A percentile compares a stretch with the other conserved stretches of the same genome.
Conservation (phyloP, 441 rosid species). For the Adansonia grandidieri region DNA sequence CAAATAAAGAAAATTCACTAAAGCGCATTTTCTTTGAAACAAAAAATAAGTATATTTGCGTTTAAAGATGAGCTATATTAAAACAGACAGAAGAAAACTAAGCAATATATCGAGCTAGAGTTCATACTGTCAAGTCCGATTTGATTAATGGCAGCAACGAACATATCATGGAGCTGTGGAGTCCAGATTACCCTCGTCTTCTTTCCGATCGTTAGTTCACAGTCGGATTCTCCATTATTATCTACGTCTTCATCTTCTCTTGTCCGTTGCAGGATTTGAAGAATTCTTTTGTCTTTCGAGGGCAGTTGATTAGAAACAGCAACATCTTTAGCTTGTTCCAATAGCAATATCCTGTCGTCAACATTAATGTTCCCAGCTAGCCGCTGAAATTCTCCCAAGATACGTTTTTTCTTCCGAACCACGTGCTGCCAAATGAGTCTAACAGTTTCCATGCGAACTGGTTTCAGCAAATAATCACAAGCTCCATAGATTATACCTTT, state of each 20-base stretch:
- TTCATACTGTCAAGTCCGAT: conserved; percentile 37
- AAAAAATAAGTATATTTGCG: neutral
- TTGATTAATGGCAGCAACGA: conserved; percentile 32
- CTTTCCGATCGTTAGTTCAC: conserved; percentile 22
- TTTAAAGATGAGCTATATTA: neutral
- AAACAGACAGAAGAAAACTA: neutral
- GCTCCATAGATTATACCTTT: conserved; percentile 39
- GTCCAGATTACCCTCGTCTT: conserved; percentile 43
- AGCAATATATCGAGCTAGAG: neutral
- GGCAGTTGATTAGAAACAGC: neutral
- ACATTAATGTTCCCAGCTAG: neutral
- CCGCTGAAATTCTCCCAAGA: conserved; percentile 13
- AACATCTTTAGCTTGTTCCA: neutral
- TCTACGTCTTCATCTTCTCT: conserved; percentile 18
- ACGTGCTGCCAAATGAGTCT: conserved; percentile 47
- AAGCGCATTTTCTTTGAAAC: no score
- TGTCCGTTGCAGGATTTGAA: neutral
- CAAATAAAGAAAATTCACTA: neutral
- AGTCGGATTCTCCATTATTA: conserved; percentile 15
- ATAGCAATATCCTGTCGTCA: neutral
- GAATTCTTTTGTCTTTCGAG: neutral
- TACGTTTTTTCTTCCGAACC: conserved; percentile 31
- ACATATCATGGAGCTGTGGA: conserved; percentile 38
- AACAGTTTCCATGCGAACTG: conserved; percentile 32
- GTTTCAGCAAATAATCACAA: conserved; percentile 41